Evolutionary conservation across 495 filamentous ascomycete genomes (phyloP).

Genomic region (Podospora pseudoanserina): DNA sequence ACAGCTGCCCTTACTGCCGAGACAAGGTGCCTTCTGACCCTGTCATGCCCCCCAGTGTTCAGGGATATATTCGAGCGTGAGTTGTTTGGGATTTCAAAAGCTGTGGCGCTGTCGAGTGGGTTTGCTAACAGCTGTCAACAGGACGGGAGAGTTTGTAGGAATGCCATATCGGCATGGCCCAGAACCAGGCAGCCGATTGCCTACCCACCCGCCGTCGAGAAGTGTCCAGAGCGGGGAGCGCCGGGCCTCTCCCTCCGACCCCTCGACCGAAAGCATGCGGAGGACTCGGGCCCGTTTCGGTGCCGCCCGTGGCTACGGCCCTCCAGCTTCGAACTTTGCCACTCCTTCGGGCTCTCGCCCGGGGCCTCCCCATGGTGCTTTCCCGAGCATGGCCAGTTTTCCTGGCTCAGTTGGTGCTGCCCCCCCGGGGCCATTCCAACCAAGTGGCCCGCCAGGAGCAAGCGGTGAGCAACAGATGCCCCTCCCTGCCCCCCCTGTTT

Average conservation of each 20-base stretch:
- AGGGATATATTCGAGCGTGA: constrained; percentile 6
- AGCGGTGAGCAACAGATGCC: not conserved
- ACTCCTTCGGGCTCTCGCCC: not conserved
- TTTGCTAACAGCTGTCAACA: not conserved
- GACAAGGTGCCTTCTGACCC: constrained; percentile 53
- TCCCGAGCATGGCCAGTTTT: not conserved
- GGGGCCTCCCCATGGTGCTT: not conserved
- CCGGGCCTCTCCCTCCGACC: constrained; percentile 38
- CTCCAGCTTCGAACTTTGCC: not conserved
- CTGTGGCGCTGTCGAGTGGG: not conserved
- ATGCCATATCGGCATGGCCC: not conserved
- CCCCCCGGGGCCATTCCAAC: not conserved
- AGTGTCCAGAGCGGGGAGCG: constrained; percentile 30
- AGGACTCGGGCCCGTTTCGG: constrained; percentile 39
- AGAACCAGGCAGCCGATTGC: not conserved
- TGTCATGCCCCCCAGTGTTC: constrained; percentile 11
- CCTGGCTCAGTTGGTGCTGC: not conserved
- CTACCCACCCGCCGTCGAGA: constrained; percentile 4
- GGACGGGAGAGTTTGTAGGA: not conserved
- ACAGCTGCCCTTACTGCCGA: constrained; percentile 57
- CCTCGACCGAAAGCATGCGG: constrained; percentile 31
- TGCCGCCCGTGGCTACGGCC: constrained; percentile 21
- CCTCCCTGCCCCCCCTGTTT: not conserved
- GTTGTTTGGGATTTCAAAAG: constrained; percentile 9
- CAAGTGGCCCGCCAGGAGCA: not conserved